Evolutionary conservation across 805 yeast genomes (phyloP).

Genomic region (Lipomyces starkeyi): DNA sequence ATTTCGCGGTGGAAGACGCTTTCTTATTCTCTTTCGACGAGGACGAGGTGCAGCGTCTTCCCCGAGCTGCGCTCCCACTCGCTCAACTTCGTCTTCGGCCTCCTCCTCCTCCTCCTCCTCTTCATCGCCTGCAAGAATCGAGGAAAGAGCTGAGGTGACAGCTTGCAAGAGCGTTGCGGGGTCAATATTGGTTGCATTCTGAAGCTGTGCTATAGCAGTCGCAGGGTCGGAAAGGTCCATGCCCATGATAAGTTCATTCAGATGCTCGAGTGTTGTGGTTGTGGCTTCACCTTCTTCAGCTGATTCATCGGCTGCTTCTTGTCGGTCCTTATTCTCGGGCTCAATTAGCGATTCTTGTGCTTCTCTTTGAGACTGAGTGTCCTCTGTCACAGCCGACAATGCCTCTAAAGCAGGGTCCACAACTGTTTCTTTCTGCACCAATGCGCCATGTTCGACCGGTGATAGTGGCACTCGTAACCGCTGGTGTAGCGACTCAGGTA

Average conservation of each 20-base stretch:
- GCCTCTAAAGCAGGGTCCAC: background rate
- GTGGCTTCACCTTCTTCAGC: slow-evolving; percentile 13
- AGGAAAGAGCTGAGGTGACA: slow-evolving; percentile 30
- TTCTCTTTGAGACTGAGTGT: background rate
- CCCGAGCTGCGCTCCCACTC: background rate
- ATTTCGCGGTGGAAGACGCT: slow-evolving; percentile 29
- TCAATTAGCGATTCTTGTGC: background rate
- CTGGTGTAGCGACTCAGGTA: background rate
- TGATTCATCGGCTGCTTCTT: background rate
- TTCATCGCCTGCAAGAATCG: slow-evolving; percentile 21
- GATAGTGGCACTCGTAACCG: background rate
- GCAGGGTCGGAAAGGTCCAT: slow-evolving; percentile 36
- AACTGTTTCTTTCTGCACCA: background rate
- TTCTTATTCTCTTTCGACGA: slow-evolving; percentile 13
- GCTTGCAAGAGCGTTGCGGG: slow-evolving; percentile 35
- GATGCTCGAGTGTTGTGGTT: slow-evolving; percentile 17
- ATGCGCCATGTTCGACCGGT: background rate
- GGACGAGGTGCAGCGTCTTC: slow-evolving; percentile 8
- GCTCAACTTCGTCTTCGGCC: slow-evolving; percentile 8
- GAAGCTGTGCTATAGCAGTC: slow-evolving; percentile 32
- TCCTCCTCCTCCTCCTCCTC: slow-evolving; percentile 27
- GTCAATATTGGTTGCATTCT: slow-evolving; percentile 33
- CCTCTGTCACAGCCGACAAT: background rate
- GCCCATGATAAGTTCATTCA: slow-evolving; percentile 32
- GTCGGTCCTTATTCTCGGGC: background rate